Percentiles rank a stretch among this genome's conserved stretches.
phyloP scores from a whole-genome alignment of 768 basidiomycete genomes.

The Russula griseocarnosa region DNA sequence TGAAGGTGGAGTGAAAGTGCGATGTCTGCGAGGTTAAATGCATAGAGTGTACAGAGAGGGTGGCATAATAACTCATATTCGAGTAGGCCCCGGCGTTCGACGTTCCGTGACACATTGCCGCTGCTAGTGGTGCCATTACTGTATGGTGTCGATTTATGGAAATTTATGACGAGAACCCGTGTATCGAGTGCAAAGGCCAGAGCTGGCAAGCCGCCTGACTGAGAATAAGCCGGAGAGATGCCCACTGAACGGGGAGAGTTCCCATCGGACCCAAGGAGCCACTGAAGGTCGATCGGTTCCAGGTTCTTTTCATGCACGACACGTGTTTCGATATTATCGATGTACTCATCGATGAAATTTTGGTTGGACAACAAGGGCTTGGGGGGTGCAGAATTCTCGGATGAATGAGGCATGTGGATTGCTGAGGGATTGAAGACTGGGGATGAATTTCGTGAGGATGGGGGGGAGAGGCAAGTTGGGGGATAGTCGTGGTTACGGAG shows the following conservation, averaged over 20 bases:
- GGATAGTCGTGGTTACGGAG: background rate
- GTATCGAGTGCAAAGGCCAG: conserved; percentile 45
- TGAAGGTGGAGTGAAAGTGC: conserved; percentile 47
- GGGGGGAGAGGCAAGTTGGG: background rate
- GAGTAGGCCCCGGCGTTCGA: conserved; percentile 34
- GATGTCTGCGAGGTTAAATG: conserved; percentile 52
- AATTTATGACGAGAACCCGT: conserved; percentile 30
- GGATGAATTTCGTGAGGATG: background rate
- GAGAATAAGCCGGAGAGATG: conserved; percentile 48
- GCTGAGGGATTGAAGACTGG: background rate
- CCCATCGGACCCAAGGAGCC: conserved; percentile 18
- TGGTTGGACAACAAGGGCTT: conserved; percentile 23
- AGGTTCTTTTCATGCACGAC: conserved; percentile 29
- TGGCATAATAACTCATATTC: conserved; percentile 46
- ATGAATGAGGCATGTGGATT: conserved; percentile 1
- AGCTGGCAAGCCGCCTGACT: conserved; percentile 41
- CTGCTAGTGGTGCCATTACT: background rate
- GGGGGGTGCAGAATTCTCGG: background rate
- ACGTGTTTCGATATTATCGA: conserved; percentile 28
- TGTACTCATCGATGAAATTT: conserved; percentile 32
- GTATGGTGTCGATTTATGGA: conserved; percentile 18
- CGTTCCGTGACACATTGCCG: conserved; percentile 17
- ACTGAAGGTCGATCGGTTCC: conserved; percentile 26
- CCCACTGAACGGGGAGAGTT: conserved; percentile 40
- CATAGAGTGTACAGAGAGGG: conserved; percentile 42